Conservation (phyloP, 2,329 filamentous ascomycete genomes). For the Sclerotiophoma versabilis region DNA sequence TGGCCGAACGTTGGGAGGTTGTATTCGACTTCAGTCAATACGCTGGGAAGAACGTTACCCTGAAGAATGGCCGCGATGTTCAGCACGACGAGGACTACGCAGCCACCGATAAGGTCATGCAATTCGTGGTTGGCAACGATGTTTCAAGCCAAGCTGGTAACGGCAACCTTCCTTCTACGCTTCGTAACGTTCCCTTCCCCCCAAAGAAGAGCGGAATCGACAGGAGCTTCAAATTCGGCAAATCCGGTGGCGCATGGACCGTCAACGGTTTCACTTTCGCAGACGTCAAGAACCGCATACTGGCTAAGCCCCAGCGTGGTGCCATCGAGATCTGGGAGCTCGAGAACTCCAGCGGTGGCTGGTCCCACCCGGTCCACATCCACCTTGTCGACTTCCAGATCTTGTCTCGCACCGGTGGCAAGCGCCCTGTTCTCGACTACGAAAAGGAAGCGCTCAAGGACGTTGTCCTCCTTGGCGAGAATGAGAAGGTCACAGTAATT, state of each 20-base stretch:
- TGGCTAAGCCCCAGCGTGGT: constrained; percentile 46
- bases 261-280: constrained; percentile 48
- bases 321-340: constrained; percentile 49
- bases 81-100: constrained; percentile 60
- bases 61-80: constrained; percentile 56
- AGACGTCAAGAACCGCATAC: constrained; percentile 46
- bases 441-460: constrained; percentile 65
- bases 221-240: constrained; percentile 43
- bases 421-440: constrained; percentile 57
- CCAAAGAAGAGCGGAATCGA: constrained; percentile 40
- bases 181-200: constrained; percentile 45
- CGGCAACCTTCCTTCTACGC: constrained; percentile 36
- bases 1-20: constrained; percentile 67
- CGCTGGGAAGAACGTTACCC: constrained; percentile 59
- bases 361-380: constrained; percentile 64
- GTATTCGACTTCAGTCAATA: constrained; percentile 64
- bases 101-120: constrained; percentile 53
- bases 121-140: constrained; percentile 55
- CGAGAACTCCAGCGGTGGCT: constrained; percentile 59
- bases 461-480: constrained; percentile 61
- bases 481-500: constrained; percentile 51
- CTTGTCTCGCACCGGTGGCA: constrained; percentile 56
- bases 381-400: constrained; percentile 67
- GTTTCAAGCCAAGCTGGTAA: constrained; percentile 30
- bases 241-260: constrained; percentile 46